Percentiles rank a stretch among this genome's conserved stretches.
Evolutionary conservation across 164 flowering plant species (phyloP).

Genomic region (Echeveria elegans): DNA sequence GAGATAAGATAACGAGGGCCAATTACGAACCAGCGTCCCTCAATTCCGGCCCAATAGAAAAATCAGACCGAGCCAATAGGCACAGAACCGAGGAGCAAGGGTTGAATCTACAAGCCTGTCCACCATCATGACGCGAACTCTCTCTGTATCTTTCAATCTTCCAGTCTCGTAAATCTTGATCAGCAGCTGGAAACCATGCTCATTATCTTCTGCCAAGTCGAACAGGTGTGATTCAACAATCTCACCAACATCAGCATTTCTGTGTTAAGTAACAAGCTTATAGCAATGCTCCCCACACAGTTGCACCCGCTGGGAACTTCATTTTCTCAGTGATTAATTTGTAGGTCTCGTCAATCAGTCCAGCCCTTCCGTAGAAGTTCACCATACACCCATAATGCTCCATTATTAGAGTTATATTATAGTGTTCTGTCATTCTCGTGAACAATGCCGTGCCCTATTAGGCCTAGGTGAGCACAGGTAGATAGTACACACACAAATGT

Average conservation of each 20-base stretch:
- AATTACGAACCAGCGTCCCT: too few relatives aligned
- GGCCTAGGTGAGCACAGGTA: slow-evolving; percentile 54
- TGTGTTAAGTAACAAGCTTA: slow-evolving; percentile 63
- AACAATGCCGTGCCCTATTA: slow-evolving; percentile 63
- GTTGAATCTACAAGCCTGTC: slow-evolving; percentile 22
- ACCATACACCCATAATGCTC: slow-evolving; percentile 86
- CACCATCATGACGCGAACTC: slow-evolving; percentile 44
- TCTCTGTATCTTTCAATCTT: slow-evolving; percentile 49
- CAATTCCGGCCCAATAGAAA: too few relatives aligned
- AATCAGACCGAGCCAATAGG: too few relatives aligned
- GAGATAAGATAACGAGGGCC: too few relatives aligned
- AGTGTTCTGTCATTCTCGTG: slow-evolving; percentile 37
- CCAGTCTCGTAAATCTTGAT: slow-evolving; percentile 55
- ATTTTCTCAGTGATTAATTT: slow-evolving; percentile 32
- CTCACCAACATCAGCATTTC: slow-evolving; percentile 53
- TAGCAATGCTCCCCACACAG: slow-evolving; percentile 84
- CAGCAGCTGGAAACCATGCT: slow-evolving; percentile 61
- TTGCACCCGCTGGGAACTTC: slow-evolving; percentile 62
- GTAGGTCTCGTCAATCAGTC: slow-evolving; percentile 55
- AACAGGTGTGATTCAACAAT: slow-evolving; percentile 55
- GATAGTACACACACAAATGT: slow-evolving; percentile 72
- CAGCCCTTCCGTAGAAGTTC: slow-evolving; percentile 67
- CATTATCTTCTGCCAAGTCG: slow-evolving; percentile 83
- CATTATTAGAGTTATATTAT: slow-evolving; percentile 41
- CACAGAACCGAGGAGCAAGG: too few relatives aligned